Conservation (phyloP, 441 rosid species). For the Aquilaria agallochum region DNA sequence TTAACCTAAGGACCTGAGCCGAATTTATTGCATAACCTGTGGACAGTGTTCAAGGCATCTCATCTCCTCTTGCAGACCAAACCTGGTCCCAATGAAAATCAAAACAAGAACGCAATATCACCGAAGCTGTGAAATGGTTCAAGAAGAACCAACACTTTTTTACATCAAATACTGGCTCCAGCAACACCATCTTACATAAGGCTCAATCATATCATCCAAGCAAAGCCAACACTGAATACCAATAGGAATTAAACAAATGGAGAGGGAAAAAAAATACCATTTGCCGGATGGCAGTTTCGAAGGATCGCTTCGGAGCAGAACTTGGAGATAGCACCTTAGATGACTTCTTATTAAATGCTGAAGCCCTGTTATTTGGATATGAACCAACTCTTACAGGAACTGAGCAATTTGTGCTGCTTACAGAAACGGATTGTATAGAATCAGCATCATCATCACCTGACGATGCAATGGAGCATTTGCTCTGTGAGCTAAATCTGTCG, state of each 20-base stretch:
- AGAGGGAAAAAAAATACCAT: constrained; percentile 46
- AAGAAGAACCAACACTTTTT: too few relatives aligned
- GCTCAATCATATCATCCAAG: too few relatives aligned
- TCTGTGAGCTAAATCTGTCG: constrained; percentile 75
- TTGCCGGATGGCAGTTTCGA: constrained; percentile 79
- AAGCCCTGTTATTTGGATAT: constrained; percentile 58
- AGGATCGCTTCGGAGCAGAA: constrained; percentile 85
- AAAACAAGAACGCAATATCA: too few relatives aligned
- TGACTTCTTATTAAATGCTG: constrained; percentile 57
- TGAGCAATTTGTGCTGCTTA: constrained; percentile 48
- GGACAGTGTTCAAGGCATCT: too few relatives aligned
- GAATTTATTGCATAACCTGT: too few relatives aligned
- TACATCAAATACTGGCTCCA: too few relatives aligned
- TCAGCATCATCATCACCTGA: constrained; percentile 92
- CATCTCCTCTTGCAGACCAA: too few relatives aligned
- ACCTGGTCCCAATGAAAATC: too few relatives aligned
- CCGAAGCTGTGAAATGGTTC: too few relatives aligned
- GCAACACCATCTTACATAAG: too few relatives aligned
- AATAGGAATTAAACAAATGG: constrained; percentile 9
- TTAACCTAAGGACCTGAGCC: too few relatives aligned
- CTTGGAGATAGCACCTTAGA: constrained; percentile 53
- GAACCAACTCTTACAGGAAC: constrained; percentile 54
- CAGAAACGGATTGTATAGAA: constrained; percentile 57
- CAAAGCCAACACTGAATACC: neutral
- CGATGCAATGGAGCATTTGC: constrained; percentile 92